Evolutionary conservation across 139 green algal genomes (phyloP).

Genomic region (Chlorella sp.): DNA sequence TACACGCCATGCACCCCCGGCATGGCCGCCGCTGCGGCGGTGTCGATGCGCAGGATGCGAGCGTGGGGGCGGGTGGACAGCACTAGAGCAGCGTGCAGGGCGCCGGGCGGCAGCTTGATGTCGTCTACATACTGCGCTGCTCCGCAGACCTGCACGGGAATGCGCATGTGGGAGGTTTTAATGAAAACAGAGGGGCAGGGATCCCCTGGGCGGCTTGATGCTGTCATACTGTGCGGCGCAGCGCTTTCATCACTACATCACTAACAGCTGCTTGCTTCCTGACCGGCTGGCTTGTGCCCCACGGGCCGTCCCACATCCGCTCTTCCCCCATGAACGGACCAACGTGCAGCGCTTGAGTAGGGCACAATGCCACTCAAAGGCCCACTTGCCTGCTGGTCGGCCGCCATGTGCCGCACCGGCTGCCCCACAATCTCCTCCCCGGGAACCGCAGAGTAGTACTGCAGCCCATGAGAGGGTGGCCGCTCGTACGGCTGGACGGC

Average conservation of each 20-base stretch:
- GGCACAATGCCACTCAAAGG: too few species aligned
- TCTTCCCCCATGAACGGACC: too few species aligned
- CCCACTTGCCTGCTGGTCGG: constrained; percentile 83
- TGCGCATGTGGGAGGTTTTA: not conserved
- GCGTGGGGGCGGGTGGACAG: constrained; percentile 85
- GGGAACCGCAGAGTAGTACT: constrained; percentile 76
- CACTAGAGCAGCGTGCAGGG: constrained; percentile 87
- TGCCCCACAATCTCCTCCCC: constrained; percentile 77
- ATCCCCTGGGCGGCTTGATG: too few species aligned
- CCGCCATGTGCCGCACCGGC: constrained; percentile 86
- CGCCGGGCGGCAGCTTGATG: constrained; percentile 67
- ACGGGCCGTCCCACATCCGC: too few species aligned
- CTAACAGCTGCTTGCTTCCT: too few species aligned
- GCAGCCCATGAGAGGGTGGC: constrained; percentile 78
- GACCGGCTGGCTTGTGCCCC: too few species aligned
- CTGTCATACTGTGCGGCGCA: not conserved
- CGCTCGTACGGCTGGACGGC: constrained; percentile 61
- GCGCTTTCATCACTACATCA: too few species aligned
- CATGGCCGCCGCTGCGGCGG: constrained; percentile 63
- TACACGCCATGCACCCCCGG: constrained; percentile 38
- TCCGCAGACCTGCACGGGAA: constrained; percentile 83
- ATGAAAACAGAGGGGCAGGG: not conserved
- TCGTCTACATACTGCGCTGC: constrained; percentile 95
- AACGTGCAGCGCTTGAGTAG: too few species aligned
- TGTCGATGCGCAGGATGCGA: constrained; percentile 78